phyloP scores from a whole-genome alignment of 331 rosid species.

The Ulmus americana region DNA sequence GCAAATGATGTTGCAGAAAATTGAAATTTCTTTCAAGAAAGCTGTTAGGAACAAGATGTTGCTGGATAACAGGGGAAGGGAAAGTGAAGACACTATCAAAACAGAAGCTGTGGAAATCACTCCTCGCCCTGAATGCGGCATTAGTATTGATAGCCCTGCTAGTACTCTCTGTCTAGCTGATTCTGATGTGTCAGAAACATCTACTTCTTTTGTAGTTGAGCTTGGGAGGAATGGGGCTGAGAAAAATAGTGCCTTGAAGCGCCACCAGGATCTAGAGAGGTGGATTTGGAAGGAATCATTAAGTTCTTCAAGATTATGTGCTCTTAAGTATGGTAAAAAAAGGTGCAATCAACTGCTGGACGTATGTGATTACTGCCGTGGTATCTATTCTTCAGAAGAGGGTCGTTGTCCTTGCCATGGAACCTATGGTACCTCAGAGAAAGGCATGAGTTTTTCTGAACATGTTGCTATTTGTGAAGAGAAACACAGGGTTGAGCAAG shows the following conservation, averaged over 20 bases:
- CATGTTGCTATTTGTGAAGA: constrained; percentile 32
- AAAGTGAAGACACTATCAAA: constrained; percentile 25
- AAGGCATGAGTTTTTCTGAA: constrained; percentile 32
- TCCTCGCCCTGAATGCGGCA: constrained; percentile 21
- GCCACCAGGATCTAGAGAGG: constrained; percentile 58
- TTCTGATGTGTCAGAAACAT: constrained; percentile 39
- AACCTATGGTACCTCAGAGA: constrained; percentile 29
- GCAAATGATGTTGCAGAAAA: constrained; percentile 52
- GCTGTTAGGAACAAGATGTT: constrained; percentile 35
- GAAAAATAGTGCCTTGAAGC: constrained; percentile 39
- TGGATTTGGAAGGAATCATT: constrained; percentile 65
- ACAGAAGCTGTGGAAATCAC: constrained; percentile 30
- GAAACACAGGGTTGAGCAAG: constrained; percentile 19
- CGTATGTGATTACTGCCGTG: constrained; percentile 45
- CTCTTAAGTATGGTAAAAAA: constrained; percentile 42
- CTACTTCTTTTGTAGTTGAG: constrained; percentile 53
- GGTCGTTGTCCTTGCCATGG: constrained; percentile 39
- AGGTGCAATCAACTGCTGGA: constrained; percentile 40
- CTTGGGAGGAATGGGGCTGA: constrained; percentile 46
- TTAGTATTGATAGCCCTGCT: constrained; percentile 28
- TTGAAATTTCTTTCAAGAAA: constrained; percentile 52
- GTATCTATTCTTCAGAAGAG: constrained; percentile 35
- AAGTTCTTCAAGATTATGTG: constrained; percentile 38
- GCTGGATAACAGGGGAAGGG: constrained; percentile 22
- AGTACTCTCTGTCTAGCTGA: constrained; percentile 30